Evolutionary conservation across 495 filamentous ascomycete species (phyloP), one percentile per base, ranked within the genome.

Genomic region (Jackrogersella minutella): DNA sequence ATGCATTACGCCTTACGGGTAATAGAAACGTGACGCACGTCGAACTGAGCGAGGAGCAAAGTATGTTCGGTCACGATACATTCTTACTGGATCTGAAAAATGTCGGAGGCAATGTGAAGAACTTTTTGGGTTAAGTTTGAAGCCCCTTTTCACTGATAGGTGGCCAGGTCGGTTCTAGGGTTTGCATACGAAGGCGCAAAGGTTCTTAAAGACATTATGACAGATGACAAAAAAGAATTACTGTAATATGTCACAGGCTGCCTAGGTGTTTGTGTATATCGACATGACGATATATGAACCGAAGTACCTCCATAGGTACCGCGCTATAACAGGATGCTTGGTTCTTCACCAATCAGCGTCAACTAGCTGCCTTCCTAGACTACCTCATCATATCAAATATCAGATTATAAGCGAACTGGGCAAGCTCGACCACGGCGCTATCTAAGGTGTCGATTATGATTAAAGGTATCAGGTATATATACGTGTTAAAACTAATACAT

Each of bases 51-150:
- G 93, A 97, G 77, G 93, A 97, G 76, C 81, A 91, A 60, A 96
- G 92, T 52, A 67, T 96, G 60, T 99, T 98, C 73, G 95, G 95
- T 4, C 95, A 99, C 74, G 95, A 99, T 72, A 98, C 93, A 1
- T 99, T 99, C 71, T 79, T 99, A 59, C 78, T 99, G 17, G 95
- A 99, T 76, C 79, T 97, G 37, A 89, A 97, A 78, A 88, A 96
- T 64, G 91, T 99, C 28, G 95, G 96, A 3, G 91, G 93, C 2
- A 87, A 86, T 13, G 80, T 98, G 16, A 88, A 86, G 68, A 85
- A 81, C 62, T 99, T 98, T 77, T 76, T 99, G 60, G 84, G 81
- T 5, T 91, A 71, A 34, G 17, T 17, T 7, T 39, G 9, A 22
- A 47, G 36, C 5, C 30, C n/a, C n/a, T n/a, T 21, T 11, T 43